phyloP scores from a whole-genome alignment of 768 basidiomycete species.

The Xerocomellus amylosporus region DNA sequence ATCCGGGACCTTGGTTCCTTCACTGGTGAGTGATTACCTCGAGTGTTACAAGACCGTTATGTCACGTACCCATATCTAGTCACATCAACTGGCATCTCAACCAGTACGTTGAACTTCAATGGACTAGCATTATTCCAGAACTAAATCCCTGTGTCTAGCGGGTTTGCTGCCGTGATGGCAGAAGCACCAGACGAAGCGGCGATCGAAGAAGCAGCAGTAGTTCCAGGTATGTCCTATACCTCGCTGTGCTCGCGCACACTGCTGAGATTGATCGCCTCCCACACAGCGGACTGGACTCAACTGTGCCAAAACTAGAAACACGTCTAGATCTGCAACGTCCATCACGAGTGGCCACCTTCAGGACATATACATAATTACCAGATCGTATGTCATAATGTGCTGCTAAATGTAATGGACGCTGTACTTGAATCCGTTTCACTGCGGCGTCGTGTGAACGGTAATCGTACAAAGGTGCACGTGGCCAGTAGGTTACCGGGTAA shows the following conservation, averaged over 20 bases:
- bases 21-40: neutral
- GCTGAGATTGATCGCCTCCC: conserved; percentile 4
- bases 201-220: conserved; percentile 1
- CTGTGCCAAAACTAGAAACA: conserved; percentile 5
- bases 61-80: conserved; percentile 1
- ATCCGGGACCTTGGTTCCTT: conserved; percentile 52
- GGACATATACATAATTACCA: too few relatives aligned
- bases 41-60: neutral
- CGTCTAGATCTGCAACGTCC: neutral
- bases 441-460: neutral
- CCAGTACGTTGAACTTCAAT: conserved; percentile 6
- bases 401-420: too few relatives aligned
- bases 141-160: conserved; percentile 6
- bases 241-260: neutral
- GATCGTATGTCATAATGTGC: too few relatives aligned
- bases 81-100: conserved; percentile 22
- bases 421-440: neutral
- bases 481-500: neutral
- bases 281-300: conserved; percentile 14
- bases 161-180: conserved; percentile 28
- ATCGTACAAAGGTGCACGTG: neutral
- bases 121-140: neutral
- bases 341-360: too few relatives aligned
- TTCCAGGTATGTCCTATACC: conserved; percentile 20
- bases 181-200: conserved; percentile 14